Base-by-base conservation (phyloP, 768 basidiomycete species). In the Suillus hirtellus region DNA sequence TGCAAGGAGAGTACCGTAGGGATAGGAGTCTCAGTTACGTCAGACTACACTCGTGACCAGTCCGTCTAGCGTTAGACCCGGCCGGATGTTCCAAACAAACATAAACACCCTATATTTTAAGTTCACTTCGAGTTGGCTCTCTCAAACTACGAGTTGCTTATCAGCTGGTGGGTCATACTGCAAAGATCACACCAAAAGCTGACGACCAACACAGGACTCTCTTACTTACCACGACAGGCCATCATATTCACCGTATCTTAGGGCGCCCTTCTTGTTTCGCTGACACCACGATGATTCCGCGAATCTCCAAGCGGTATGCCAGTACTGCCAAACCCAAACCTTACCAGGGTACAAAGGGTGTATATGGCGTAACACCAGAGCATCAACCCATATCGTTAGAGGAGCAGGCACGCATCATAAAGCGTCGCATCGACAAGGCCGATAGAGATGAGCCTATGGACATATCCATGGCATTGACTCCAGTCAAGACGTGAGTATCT, bases 401-500 rank as follows among this genome's bases (percentile, higher is more conserved):
- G 34, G 62, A 62, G 35, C 34, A 64, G 3, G 49, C 66, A 19
- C 60, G 61, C 49, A 65, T 70, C 58, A 63, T 60, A n/a, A 59
- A 60, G 14, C 68, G 71, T 43, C 72, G 77, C 38, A 68, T 75
- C 14, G 59, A 58, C 19, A 81, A 81, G 71, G 78, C 79, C 2
- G 80, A 81, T 64, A 74, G 78, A 43, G 79, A 80, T 60, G 80
- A 81, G 69, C 74, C 77, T 46, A 74, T 76, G 65, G 75, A 78
- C 60, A 67, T 81, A 24, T 76, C 76, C 24, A 65, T 63, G n/a
- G 66, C 70, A 2, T 55, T 81, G 27, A 80, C 77, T 2, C 74
- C 72, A 9, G 72, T 72, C 43, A 78, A 76, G 66, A 75, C 73
- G 79, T 80, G 63, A 61, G 78, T 73, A 31, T 40, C 15, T 56